Base-by-base conservation (phyloP, 805 yeast genomes). In the Scheffersomyces lignosus region DNA sequence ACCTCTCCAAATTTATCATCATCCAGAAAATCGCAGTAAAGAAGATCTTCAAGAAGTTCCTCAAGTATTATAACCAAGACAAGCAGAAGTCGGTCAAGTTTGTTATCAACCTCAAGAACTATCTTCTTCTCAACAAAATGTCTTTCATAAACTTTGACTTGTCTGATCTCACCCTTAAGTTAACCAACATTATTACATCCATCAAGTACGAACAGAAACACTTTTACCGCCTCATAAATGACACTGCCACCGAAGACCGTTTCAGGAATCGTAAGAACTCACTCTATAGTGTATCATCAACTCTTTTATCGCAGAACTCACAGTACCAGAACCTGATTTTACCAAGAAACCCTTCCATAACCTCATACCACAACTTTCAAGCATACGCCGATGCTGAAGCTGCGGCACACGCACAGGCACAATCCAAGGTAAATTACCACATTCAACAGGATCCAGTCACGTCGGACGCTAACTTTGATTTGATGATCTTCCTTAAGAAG, bases 21-120 rank as follows among this genome's bases (percentile, higher is more conserved):
- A 73, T 86, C 5, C 96, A 87, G 53, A 80, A 81, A 51, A 80
- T 87, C 3, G 95, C 80, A 4, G 70, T 84, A 33, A 71, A 81
- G 43, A 87, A 87, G 61, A 71, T 87, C 33, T 67, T 87, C 50
- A 87, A 87, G 62, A 87, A 87, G 55, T 83, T 75, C 41, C 33
- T 66, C 31, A 77, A 77, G 51, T 68, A 77, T 50, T 67, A 70
- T 36, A 14, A 36, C 5, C 49, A 45, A 4, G 55, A 60, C 40
- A 38, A 47, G 23, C 48, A 40, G 3, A 34, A 48, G 13, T 40
- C 59, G 16, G 31, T 50, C 13, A 43, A 46, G 18, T 58, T 69
- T 33, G 47, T 65, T 3, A 27, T 48, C 12, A 51, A 54, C 12
- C 43, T 69, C 27, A 68, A 64, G 37, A 48, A 53, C 24, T 52